Evolutionary conservation across 1,284 basidiomycete species (phyloP), one percentile per base, ranked within the genome.

Genomic region (Baeospora myosura): DNA sequence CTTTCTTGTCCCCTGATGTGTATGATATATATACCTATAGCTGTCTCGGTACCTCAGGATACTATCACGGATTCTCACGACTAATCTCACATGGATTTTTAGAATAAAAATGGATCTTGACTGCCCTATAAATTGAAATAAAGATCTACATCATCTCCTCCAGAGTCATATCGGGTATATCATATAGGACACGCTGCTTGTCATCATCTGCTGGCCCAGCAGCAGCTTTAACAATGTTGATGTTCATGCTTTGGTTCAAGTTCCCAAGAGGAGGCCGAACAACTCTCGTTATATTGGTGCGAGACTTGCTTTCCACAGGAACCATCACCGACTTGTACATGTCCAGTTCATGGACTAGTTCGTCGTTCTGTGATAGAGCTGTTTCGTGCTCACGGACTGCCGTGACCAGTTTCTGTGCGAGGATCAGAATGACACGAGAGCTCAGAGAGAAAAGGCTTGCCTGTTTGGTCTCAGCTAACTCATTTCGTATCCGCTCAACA

Each of bases 281-380:
- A 17, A 88, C 67, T 29, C 84, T 68, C 2, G 76, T 86, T 35
- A 85, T 69, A 38, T 63, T 61, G 14, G 81, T 81, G 32, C 76
- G 71, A 3, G 81, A 78, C 52, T 81, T 83, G 44, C 57, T 59
- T 4, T 76, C 76, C 3, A 61, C 48, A 0, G 77, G 72, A 8
- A 81, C 68, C 41, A 69, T 65, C 36, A 82, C 74, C 11, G 81
- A 82, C 51, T 74, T 85, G 63, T 87, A 88, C 67, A 81, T 63
- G 32, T 71, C 70, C 4, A 88, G 63, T 53, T 88, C 85, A 39
- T 73, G 63, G 29, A 61, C 64, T 5, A 87, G 63, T n/a, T 71
- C 69, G 2, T 72, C 69, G 43, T 76, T 77, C 16, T 71, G 60
- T 2, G 62, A 60, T 2, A 54, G 50, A 10, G 70, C 58, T 4